Evolutionary conservation across 129 eudicot genomes (phyloP).

Genomic region (Chrysanthemum seticuspe): DNA sequence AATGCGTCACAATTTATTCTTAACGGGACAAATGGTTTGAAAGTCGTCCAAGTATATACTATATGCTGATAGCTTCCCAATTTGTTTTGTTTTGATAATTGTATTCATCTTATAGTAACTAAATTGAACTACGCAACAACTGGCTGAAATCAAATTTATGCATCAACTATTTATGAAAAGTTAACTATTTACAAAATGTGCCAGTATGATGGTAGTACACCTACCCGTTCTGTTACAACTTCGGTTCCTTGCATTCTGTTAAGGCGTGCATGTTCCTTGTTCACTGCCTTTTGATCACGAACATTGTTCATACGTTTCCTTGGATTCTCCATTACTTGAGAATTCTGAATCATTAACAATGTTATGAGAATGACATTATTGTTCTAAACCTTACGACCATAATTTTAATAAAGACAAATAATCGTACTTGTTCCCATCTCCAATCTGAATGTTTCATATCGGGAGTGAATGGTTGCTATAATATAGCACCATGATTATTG

Average conservation of each 20-base stretch:
- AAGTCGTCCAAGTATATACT: too few species aligned
- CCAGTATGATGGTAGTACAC: not conserved
- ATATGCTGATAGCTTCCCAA: too few species aligned
- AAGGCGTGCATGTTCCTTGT: slow-evolving; percentile 28
- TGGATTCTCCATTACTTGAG: slow-evolving; percentile 22
- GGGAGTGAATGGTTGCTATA: slow-evolving; percentile 26
- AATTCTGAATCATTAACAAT: not conserved
- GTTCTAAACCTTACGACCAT: slow-evolving; percentile 5
- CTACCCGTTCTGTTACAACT: slow-evolving; percentile 34
- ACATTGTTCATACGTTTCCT: slow-evolving; percentile 31
- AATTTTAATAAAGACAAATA: not conserved
- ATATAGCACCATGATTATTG: not conserved
- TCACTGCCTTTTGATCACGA: slow-evolving; percentile 14
- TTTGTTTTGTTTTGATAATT: too few species aligned
- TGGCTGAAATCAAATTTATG: too few species aligned
- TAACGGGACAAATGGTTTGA: too few species aligned
- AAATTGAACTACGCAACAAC: too few species aligned
- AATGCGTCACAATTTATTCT: too few species aligned
- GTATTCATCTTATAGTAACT: too few species aligned
- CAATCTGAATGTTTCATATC: slow-evolving; percentile 14
- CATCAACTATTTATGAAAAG: not conserved
- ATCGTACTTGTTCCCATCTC: slow-evolving; percentile 28
- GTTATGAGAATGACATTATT: not conserved
- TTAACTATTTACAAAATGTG: not conserved
- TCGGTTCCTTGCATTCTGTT: slow-evolving; percentile 27